phyloP scores from a whole-genome alignment of 2,329 filamentous ascomycete genomes.

The Lachnellula occidentalis region DNA sequence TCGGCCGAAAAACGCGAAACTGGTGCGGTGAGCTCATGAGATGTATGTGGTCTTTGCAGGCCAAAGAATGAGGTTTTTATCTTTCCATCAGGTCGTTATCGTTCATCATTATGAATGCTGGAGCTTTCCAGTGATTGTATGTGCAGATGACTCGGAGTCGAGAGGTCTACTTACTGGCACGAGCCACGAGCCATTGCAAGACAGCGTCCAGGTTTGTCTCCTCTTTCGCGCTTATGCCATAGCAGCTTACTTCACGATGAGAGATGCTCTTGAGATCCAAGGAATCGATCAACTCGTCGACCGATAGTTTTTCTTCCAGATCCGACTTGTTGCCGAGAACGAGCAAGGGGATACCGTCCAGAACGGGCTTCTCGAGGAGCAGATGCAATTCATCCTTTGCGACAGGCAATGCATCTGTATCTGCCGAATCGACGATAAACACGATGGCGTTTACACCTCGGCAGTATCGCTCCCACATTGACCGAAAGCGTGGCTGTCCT shows the following conservation, averaged over 20 bases:
- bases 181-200: constrained; percentile 91
- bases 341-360: constrained; percentile 85
- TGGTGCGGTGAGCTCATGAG: constrained; percentile 32
- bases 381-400: constrained; percentile 91
- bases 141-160: constrained; percentile 3
- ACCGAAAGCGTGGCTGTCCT: constrained; percentile 91
- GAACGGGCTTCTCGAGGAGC: constrained; percentile 74
- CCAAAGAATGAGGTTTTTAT: constrained; percentile 33
- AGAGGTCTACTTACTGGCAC: constrained; percentile 61
- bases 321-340: constrained; percentile 98
- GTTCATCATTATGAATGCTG: constrained; percentile 43
- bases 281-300: constrained; percentile 92
- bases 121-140: constrained; percentile 29
- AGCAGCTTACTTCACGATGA: constrained; percentile 93
- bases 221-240: constrained; percentile 97
- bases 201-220: constrained; percentile 98
- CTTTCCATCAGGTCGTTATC: constrained; percentile 47
- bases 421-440: constrained; percentile 96
- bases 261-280: constrained; percentile 85
- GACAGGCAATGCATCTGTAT: constrained; percentile 70
- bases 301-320: constrained; percentile 80
- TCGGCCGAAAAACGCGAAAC: constrained; percentile 6
- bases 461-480: constrained; percentile 99
- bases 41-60: constrained; percentile 43
- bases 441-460: constrained; percentile 96